Evolutionary conservation across 768 basidiomycete genomes (phyloP).

Genomic region (Hydnomerulius pinastri): DNA sequence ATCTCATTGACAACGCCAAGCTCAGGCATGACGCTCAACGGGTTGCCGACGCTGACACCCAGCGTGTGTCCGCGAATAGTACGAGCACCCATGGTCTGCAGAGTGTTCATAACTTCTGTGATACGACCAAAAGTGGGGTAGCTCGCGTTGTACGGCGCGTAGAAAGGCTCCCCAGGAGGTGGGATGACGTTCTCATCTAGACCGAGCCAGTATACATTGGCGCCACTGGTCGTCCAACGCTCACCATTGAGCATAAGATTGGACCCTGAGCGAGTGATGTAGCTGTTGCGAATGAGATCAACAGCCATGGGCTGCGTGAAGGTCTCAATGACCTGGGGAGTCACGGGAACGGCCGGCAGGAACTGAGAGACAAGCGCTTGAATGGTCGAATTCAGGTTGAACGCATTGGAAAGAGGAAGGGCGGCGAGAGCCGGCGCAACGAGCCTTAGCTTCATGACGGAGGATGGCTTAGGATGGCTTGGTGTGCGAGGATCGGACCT

Average conservation of each 20-base stretch:
- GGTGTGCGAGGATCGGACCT: no score
- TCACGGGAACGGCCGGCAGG: background rate
- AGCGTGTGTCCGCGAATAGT: slow-evolving; percentile 31
- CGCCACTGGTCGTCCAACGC: slow-evolving; percentile 13
- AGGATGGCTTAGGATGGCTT: no score
- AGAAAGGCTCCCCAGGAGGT: slow-evolving; percentile 3
- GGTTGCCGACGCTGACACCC: slow-evolving; percentile 30
- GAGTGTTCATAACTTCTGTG: slow-evolving; percentile 6
- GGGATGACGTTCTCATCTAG: slow-evolving; percentile 34
- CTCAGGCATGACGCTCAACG: slow-evolving; percentile 27
- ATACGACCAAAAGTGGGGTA: slow-evolving; percentile 9
- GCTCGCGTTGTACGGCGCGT: slow-evolving; percentile 5
- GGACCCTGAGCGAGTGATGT: slow-evolving; percentile 3
- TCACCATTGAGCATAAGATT: background rate
- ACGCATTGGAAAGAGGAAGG: background rate
- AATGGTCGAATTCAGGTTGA: background rate
- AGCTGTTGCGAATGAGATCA: background rate
- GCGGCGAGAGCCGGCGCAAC: background rate
- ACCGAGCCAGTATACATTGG: slow-evolving; percentile 36
- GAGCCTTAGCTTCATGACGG: background rate
- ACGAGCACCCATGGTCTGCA: slow-evolving; percentile 22
- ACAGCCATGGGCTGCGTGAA: background rate
- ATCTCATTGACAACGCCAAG: slow-evolving; percentile 28
- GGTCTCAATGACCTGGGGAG: background rate
- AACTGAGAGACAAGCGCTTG: background rate